Percentiles rank a stretch among this genome's conserved stretches.
Evolutionary conservation across 179 eudicot species (phyloP).

Genomic region (Spergularia azorica): DNA sequence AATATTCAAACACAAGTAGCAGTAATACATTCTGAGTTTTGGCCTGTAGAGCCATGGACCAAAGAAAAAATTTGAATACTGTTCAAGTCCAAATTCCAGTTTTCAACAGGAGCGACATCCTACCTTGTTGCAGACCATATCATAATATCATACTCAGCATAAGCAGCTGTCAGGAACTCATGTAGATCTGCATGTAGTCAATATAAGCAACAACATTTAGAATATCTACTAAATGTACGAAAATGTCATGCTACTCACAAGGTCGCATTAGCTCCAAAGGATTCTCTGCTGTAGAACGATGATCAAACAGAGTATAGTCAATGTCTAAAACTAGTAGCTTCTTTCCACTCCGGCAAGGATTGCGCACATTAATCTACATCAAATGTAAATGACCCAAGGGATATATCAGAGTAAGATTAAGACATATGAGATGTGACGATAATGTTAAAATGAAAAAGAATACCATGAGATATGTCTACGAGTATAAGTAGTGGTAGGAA

Average conservation of each 20-base stretch:
- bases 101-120: conserved; percentile 18
- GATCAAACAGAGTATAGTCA: conserved; percentile 95
- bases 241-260: conserved; percentile 50
- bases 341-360: conserved; percentile 92
- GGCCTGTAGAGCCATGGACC: background rate
- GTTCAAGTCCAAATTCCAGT: background rate
- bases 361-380: conserved; percentile 70
- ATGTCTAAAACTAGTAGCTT: conserved; percentile 94
- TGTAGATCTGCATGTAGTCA: conserved; percentile 69
- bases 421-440: background rate
- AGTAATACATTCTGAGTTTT: background rate
- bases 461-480: too few relatives aligned
- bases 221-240: conserved; percentile 7
- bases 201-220: background rate
- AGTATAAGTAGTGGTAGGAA: too few relatives aligned
- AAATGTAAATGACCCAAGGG: conserved; percentile 10
- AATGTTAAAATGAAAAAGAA: too few relatives aligned
- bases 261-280: conserved; percentile 96
- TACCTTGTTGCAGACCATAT: conserved; percentile 99
- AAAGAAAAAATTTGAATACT: background rate
- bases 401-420: conserved; percentile 15
- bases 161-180: conserved; percentile 88
- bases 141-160: conserved; percentile 95
- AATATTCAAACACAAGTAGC: background rate
- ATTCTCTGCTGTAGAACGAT: conserved; percentile 91